These are phyloP conservation scores for Cytospora mali DNA, from an alignment of 2,329 filamentous ascomycete genomes.

Conservation along the genomic window DNA sequence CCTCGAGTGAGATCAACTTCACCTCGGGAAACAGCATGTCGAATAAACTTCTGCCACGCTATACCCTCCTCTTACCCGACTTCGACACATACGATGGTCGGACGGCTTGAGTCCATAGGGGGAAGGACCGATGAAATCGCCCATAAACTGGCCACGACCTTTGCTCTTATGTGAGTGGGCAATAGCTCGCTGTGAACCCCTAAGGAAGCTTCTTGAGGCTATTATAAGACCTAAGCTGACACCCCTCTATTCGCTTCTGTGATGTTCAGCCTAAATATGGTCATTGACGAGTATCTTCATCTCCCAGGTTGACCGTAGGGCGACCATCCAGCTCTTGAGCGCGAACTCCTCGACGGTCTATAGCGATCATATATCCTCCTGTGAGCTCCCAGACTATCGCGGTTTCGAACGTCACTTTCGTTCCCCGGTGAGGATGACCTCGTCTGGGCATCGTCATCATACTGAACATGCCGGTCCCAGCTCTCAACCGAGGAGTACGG, in stretches of 20 bases:
- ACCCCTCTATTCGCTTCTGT: background rate
- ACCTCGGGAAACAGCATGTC: background rate
- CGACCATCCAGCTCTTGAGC: conserved; percentile 9
- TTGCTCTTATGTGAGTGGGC: background rate
- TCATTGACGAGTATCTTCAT: background rate
- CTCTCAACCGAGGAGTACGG: conserved; percentile 70
- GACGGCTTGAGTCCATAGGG: background rate
- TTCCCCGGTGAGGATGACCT: background rate
- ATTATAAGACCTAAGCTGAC: background rate
- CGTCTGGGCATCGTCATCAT: conserved; percentile 41
- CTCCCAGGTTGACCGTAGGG: conserved; percentile 15
- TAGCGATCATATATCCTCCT: conserved; percentile 23
- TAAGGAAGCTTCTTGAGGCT: too few species aligned
- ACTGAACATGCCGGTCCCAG: conserved; percentile 83
- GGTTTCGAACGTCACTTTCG: background rate
- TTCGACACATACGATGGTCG: background rate
- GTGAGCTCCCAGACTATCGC: conserved; percentile 2
- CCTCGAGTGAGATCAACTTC: background rate
- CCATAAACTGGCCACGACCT: background rate
- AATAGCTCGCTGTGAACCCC: too few species aligned
- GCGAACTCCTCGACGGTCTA: conserved; percentile 3
- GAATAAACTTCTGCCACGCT: background rate
- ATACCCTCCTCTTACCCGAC: background rate
- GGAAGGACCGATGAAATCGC: background rate
- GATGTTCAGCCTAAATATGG: background rate